A percentile compares a stretch with the other conserved stretches of the same genome.
Conservation (phyloP, 768 basidiomycete genomes). For the Hydnum rufescens region DNA sequence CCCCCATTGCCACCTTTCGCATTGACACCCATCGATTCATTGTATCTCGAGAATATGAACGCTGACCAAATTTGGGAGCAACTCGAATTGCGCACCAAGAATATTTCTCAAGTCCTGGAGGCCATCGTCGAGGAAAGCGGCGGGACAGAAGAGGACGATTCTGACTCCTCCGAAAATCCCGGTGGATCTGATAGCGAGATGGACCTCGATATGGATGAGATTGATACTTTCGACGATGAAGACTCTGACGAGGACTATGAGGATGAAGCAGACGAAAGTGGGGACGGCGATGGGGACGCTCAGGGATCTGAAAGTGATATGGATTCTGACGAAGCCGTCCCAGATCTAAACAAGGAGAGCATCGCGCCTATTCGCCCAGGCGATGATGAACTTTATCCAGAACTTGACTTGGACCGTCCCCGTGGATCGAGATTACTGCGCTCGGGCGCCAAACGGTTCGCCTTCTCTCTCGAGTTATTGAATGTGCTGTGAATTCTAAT, state of each 20-base stretch:
- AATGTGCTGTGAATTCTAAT: constrained; percentile 7
- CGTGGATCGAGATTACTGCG: constrained; percentile 11
- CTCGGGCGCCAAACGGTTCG: constrained; percentile 17
- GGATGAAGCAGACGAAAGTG: constrained; percentile 18
- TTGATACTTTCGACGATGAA: constrained; percentile 12
- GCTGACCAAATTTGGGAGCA: constrained; percentile 88
- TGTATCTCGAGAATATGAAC: constrained; percentile 63
- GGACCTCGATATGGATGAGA: constrained; percentile 18
- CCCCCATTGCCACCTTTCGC: constrained; percentile 12
- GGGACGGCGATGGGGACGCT: constrained; percentile 12
- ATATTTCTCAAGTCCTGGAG: constrained; percentile 49
- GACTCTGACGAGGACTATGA: constrained; percentile 13
- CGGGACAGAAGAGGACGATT: constrained; percentile 12
- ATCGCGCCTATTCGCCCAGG: constrained; percentile 16
- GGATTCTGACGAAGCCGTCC: constrained; percentile 16
- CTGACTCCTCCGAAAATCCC: constrained; percentile 8
- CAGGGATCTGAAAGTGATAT: constrained; percentile 3
- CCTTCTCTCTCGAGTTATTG: constrained; percentile 9
- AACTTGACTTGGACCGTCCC: constrained; percentile 15
- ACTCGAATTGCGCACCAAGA: constrained; percentile 59
- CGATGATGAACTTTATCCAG: constrained; percentile 17
- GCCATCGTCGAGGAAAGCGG: constrained; percentile 24
- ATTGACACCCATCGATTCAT: constrained; percentile 50
- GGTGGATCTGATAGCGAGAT: constrained; percentile 9
- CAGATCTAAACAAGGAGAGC: constrained; percentile 13